These are phyloP conservation scores for Schizonepeta tenuifolia DNA, from an alignment of 257 asterid species.

Conservation along the genomic window DNA sequence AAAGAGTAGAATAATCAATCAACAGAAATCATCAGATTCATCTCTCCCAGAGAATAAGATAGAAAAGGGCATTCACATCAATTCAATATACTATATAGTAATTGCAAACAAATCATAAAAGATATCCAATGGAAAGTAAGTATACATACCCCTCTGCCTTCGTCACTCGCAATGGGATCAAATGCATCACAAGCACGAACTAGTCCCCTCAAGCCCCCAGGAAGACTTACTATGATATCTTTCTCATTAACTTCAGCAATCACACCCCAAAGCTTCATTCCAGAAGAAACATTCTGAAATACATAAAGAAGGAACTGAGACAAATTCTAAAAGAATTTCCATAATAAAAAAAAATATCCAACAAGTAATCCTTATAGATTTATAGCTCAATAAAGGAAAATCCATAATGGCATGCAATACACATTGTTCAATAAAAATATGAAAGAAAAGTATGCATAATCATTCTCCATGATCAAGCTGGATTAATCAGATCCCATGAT, in stretches of 20 bases:
- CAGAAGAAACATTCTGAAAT: constrained; percentile 80
- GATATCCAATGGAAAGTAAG: constrained; percentile 14
- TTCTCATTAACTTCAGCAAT: constrained; percentile 89
- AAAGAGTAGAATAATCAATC: constrained; percentile 16
- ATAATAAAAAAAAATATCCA: constrained; percentile 3
- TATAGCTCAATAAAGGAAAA: neutral
- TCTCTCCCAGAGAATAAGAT: constrained; percentile 3
- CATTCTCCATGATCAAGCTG: constrained; percentile 11
- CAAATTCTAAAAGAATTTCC: constrained; percentile 14
- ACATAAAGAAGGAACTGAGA: neutral
- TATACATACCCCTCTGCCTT: constrained; percentile 56
- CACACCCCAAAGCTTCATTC: constrained; percentile 99
- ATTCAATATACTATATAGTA: neutral
- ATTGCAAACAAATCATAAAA: constrained; percentile 2
- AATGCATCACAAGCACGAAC: constrained; percentile 88
- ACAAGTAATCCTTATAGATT: neutral
- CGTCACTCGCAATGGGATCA: constrained; percentile 55
- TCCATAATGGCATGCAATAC: neutral
- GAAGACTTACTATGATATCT: constrained; percentile 86
- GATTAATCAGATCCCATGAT: neutral
- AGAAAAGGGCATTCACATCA: neutral
- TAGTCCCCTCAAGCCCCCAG: constrained; percentile 95
- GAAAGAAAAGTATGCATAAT: neutral
- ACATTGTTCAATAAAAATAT: constrained; percentile 3
- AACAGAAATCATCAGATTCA: neutral